Conservation (phyloP, 306 rosid species). For the Ziziphus jujuba region DNA sequence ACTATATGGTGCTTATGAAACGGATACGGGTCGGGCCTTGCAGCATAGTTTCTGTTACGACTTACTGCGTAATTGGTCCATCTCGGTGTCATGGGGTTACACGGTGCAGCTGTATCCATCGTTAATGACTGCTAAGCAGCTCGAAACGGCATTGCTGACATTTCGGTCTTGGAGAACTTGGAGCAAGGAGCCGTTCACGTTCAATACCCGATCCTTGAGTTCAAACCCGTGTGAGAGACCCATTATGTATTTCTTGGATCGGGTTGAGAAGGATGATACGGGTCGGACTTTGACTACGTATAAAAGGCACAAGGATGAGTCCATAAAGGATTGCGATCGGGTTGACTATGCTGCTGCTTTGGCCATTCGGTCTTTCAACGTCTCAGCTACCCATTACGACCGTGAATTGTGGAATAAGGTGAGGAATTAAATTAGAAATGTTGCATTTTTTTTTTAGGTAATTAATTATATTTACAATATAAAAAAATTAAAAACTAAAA, state of each 20-base stretch:
- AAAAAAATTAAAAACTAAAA: too few species aligned
- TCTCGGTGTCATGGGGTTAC: constrained; percentile 78
- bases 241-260: constrained; percentile 34
- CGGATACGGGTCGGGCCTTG: constrained; percentile 62
- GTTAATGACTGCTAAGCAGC: constrained; percentile 34
- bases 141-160: constrained; percentile 45
- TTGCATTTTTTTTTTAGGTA: background rate
- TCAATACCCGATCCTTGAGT: constrained; percentile 48
- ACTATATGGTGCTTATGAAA: constrained; percentile 15
- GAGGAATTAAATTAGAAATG: background rate
- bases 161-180: constrained; percentile 53
- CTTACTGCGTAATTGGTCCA: constrained; percentile 53
- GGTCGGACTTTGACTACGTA: constrained; percentile 31
- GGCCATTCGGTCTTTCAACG: constrained; percentile 34
- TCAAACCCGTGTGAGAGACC: constrained; percentile 39
- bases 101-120: constrained; percentile 56
- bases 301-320: constrained; percentile 11
- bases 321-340: constrained; percentile 20
- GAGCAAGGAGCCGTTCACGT: constrained; percentile 40
- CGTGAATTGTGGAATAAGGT: constrained; percentile 58
- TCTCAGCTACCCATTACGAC: constrained; percentile 37
- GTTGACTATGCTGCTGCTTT: constrained; percentile 23
- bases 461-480: background rate
- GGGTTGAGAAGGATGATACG: constrained; percentile 18
- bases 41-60: constrained; percentile 63